These are phyloP conservation scores for Scedosporium dehoogii DNA, from an alignment of 2,329 filamentous ascomycete species.

Conservation along the genomic window DNA sequence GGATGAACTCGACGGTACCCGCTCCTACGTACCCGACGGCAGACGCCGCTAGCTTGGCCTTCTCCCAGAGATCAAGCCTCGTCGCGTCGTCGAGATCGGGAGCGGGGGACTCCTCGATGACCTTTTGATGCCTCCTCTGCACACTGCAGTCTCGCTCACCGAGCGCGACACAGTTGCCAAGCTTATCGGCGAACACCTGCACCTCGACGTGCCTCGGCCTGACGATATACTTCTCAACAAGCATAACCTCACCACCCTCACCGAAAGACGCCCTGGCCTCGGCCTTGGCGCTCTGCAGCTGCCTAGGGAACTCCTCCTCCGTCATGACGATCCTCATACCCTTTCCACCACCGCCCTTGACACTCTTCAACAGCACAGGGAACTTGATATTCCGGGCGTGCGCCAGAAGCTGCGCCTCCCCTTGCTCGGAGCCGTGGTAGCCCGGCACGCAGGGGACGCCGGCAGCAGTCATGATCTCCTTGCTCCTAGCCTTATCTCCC, in stretches of 20 bases:
- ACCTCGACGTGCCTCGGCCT: conserved; percentile 80
- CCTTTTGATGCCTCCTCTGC: conserved; percentile 81
- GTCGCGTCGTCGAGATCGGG: conserved; percentile 52
- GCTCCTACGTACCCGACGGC: conserved; percentile 83
- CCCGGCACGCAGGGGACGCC: conserved; percentile 94
- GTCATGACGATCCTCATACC: conserved; percentile 68
- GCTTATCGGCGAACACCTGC: conserved; percentile 77
- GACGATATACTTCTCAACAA: conserved; percentile 75
- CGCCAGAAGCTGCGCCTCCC: conserved; percentile 45
- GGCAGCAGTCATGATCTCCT: conserved; percentile 94
- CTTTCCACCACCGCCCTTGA: conserved; percentile 73
- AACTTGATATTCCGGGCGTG: conserved; percentile 64
- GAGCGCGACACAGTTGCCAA: conserved; percentile 70
- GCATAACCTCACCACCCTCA: conserved; percentile 67
- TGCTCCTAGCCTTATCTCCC: conserved; percentile 88
- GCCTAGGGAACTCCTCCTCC: conserved; percentile 58
- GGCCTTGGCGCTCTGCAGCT: conserved; percentile 62
- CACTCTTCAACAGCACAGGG: conserved; percentile 70
- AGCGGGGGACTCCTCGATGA: conserved; percentile 80
- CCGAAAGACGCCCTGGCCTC: conserved; percentile 74
- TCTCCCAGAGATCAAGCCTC: conserved; percentile 53
- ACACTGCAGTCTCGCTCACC: conserved; percentile 85
- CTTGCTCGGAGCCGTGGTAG: conserved; percentile 83
- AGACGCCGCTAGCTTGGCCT: conserved; percentile 55
- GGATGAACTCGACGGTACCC: conserved; percentile 83